Evolutionary conservation across 2,329 filamentous ascomycete genomes (phyloP).

Genomic region (Calonectria pseudoreteaudii): DNA sequence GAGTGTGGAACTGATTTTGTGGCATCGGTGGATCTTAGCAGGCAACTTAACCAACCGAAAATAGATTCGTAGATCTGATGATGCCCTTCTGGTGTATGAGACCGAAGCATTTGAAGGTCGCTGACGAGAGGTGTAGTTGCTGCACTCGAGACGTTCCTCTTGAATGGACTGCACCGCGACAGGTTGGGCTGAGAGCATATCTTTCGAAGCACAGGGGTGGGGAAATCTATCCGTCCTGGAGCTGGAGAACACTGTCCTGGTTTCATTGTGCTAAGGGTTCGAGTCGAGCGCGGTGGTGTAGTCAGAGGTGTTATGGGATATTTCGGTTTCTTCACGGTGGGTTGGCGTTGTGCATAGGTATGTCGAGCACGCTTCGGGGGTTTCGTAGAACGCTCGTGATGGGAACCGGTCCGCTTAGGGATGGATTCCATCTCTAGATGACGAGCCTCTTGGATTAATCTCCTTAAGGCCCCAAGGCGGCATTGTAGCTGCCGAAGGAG

Average conservation of each 20-base stretch:
- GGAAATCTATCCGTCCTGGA: slow-evolving; percentile 42
- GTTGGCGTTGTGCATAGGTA: slow-evolving; percentile 44
- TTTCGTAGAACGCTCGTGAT: slow-evolving; percentile 13
- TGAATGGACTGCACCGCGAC: slow-evolving; percentile 6
- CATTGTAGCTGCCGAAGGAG: slow-evolving; percentile 60
- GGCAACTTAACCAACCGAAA: slow-evolving; percentile 45
- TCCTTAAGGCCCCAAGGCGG: slow-evolving; percentile 54
- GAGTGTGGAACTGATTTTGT: slow-evolving; percentile 33
- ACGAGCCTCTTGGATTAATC: slow-evolving; percentile 43
- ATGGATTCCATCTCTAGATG: slow-evolving; percentile 11
- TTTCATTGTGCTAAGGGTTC: slow-evolving; percentile 47
- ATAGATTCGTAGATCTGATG: slow-evolving; percentile 50
- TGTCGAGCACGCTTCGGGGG: slow-evolving; percentile 44
- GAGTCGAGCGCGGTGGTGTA: slow-evolving; percentile 44
- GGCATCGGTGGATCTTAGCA: slow-evolving; percentile 45
- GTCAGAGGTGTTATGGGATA: not conserved
- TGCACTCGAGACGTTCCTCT: not conserved
- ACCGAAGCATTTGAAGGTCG: slow-evolving; percentile 41
- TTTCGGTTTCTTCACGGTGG: slow-evolving; percentile 13
- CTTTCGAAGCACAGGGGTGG: slow-evolving; percentile 45
- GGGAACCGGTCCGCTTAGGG: slow-evolving; percentile 37
- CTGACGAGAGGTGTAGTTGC: slow-evolving; percentile 28
- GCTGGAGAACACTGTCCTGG: slow-evolving; percentile 39
- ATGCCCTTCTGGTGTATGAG: slow-evolving; percentile 34
- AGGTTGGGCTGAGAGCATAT: slow-evolving; percentile 38